Evolutionary conservation across 495 filamentous ascomycete species (phyloP).

Genomic region (Aspergillus diversus): DNA sequence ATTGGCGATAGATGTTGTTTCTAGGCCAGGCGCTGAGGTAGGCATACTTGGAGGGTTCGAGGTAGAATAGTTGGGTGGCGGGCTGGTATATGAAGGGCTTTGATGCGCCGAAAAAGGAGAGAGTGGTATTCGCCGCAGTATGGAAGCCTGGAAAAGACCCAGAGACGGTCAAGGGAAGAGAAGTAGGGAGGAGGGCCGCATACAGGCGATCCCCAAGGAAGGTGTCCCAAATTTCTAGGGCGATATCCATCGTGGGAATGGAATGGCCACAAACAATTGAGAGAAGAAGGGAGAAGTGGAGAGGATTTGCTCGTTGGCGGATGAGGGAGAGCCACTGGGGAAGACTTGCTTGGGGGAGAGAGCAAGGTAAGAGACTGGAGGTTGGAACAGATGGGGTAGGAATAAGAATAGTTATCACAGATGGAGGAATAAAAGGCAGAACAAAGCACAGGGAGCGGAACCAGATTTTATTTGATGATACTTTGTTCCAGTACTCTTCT

Average conservation of each 20-base stretch:
- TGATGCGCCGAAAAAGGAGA: slow-evolving; percentile 46
- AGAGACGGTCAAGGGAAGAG: slow-evolving; percentile 49
- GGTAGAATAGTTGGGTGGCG: slow-evolving; percentile 68
- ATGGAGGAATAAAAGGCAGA: not conserved
- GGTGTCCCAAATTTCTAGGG: slow-evolving; percentile 84
- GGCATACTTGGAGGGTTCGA: slow-evolving; percentile 76
- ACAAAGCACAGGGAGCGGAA: slow-evolving; percentile 1
- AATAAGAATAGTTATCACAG: slow-evolving; percentile 3
- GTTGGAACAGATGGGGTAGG: not conserved
- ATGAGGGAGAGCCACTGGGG: no score
- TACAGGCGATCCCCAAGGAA: slow-evolving; percentile 83
- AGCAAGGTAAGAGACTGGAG: not conserved
- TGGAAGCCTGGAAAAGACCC: slow-evolving; percentile 42
- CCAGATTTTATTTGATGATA: slow-evolving; percentile 15
- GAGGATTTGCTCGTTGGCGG: no score
- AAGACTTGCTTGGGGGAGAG: slow-evolving; percentile 3
- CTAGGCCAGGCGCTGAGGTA: slow-evolving; percentile 80
- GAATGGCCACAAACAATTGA: not conserved
- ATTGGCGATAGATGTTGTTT: slow-evolving; percentile 81
- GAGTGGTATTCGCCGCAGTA: slow-evolving; percentile 44
- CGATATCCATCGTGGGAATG: slow-evolving; percentile 75
- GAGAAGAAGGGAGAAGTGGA: not conserved
- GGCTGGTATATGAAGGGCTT: slow-evolving; percentile 67
- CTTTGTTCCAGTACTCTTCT: no score
- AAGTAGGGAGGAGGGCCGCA: slow-evolving; percentile 67